A percentile compares a stretch with the other conserved stretches of the same genome.
Evolutionary conservation across 345 rosid genomes (phyloP).

Genomic region (Triadica sebifera): DNA sequence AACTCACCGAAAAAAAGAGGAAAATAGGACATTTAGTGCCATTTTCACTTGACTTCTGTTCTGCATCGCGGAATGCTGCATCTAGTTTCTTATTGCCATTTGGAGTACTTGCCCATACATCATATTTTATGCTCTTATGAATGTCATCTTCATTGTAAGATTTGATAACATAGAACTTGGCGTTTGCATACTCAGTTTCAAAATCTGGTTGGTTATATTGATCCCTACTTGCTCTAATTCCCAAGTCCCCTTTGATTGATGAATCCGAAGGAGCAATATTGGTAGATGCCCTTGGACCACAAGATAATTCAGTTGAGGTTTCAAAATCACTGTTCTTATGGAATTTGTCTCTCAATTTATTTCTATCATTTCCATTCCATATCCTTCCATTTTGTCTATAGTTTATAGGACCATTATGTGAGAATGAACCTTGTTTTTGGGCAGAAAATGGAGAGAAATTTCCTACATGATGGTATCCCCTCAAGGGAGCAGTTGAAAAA

Average conservation of each 20-base stretch:
- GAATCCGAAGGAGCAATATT: constrained; percentile 41
- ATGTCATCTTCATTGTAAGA: constrained; percentile 80
- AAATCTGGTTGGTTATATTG: constrained; percentile 58
- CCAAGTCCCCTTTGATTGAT: constrained; percentile 38
- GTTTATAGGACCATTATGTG: constrained; percentile 32
- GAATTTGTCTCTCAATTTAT: constrained; percentile 31
- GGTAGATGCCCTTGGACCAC: constrained; percentile 62
- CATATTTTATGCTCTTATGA: constrained; percentile 71
- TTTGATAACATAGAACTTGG: constrained; percentile 67
- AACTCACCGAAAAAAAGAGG: constrained; percentile 71
- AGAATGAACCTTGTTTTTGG: constrained; percentile 40
- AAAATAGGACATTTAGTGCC: constrained; percentile 57
- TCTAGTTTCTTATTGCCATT: constrained; percentile 73
- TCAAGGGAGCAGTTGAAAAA: constrained; percentile 33
- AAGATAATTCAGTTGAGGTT: constrained; percentile 46
- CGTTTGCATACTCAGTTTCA: constrained; percentile 46
- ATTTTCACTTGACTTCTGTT: constrained; percentile 39
- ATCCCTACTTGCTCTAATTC: constrained; percentile 35
- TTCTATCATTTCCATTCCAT: constrained; percentile 45
- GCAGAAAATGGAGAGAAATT: constrained; percentile 33
- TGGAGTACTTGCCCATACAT: constrained; percentile 74
- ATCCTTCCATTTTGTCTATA: constrained; percentile 33
- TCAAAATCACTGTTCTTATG: constrained; percentile 41
- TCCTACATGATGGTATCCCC: constrained; percentile 42
- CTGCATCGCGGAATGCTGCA: constrained; percentile 57